Evolutionary conservation across 1,284 basidiomycete genomes (phyloP), one percentile per base, ranked within the genome.

Genomic region (Peniophora sp.): DNA sequence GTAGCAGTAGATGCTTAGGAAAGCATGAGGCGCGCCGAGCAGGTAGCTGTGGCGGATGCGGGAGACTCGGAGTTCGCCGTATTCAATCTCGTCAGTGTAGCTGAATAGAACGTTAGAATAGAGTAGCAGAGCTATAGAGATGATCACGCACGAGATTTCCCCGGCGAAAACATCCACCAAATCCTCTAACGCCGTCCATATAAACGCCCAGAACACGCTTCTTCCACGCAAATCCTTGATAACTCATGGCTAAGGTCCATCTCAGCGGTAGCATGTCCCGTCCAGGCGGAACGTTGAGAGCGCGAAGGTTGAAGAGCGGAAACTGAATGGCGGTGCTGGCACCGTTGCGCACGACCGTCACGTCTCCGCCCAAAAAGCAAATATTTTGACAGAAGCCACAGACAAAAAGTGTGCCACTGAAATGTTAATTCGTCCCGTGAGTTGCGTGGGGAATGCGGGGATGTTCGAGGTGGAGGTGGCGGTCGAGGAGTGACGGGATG

Each of bases 31-130:
- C 8, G 98, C 71, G 53, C 77, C 85, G 60, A 82, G 86, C 76
- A 97, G 98, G 65, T 92, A 85, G 1, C 97, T 95, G 25, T 89
- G 81, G 35, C 75, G 81, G 64, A 99, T 97, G 68, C 99, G 97
- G n/a, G n/a, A n/a, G n/a, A n/a, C n/a, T n/a, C n/a, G n/a, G n/a
- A n/a, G n/a, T n/a, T n/a, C 99, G 50, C 97, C 96, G 66, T 99
- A 97, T 72, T 95, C 92, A 68, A 99, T 97, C 71, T 99, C 97
- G 35, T 97, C 97, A 12, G 96, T 96, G 64, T 90, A 94, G 14
- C 89, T 92, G 62, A 64, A 43, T 34, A 10, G 38, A 14, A 39
- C 22, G 12, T 16, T 60, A 68, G 53, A 45, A 54, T 38, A 38
- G 20, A 17, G 20, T 5, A 19, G 3, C 14, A 11, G 2, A 16